Conservation (phyloP, 2,329 filamentous ascomycete species). For the Teratosphaeria nubilosa region DNA sequence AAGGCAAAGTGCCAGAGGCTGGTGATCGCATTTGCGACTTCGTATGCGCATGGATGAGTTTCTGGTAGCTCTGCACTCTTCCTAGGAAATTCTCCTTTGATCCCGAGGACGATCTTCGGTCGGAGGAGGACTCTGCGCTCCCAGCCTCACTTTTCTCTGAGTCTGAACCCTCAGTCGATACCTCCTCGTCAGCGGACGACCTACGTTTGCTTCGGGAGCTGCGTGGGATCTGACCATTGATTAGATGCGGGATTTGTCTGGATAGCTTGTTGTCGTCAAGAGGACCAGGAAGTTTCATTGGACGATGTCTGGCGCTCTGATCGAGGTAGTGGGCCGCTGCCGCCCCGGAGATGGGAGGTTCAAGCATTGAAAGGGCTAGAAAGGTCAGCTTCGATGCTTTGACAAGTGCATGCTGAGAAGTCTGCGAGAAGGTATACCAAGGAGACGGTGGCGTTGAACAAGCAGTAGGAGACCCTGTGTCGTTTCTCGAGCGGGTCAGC, state of each 20-base stretch:
- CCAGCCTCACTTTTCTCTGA: neutral
- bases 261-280: neutral
- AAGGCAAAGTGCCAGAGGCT: conserved; percentile 7
- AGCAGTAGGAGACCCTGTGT: conserved; percentile 1
- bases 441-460: conserved; percentile 7
- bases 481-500: neutral
- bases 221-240: conserved; percentile 3
- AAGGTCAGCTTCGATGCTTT: neutral
- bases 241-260: conserved; percentile 5
- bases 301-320: neutral
- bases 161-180: neutral
- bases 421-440: conserved; percentile 2
- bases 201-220: neutral
- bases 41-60: conserved; percentile 15
- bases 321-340: neutral
- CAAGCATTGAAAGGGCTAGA: conserved; percentile 6
- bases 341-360: neutral
- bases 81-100: conserved; percentile 3
- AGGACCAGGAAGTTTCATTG: neutral
- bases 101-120: neutral
- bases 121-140: neutral
- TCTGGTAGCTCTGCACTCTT: conserved; percentile 11
- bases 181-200: conserved; percentile 1
- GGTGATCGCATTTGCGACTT: conserved; percentile 10
- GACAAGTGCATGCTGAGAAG: neutral